Percentiles rank a stretch among this genome's conserved stretches.
Conservation (phyloP, 495 filamentous ascomycete species). For the Amorphotheca resinae region DNA sequence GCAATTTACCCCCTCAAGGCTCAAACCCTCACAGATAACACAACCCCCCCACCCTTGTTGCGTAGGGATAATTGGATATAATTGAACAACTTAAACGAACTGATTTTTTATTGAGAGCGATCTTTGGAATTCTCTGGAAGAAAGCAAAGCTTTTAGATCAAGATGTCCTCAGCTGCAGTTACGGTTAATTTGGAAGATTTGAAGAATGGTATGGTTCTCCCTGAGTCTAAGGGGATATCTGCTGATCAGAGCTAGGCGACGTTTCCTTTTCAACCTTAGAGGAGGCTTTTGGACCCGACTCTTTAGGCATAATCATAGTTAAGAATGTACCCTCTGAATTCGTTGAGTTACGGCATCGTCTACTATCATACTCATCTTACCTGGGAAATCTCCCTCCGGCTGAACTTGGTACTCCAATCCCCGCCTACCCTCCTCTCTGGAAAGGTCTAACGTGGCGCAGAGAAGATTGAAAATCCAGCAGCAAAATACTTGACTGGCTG, state of each 20-base stretch:
- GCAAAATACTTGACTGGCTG: conserved; percentile 54
- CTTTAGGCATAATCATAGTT: conserved; percentile 86
- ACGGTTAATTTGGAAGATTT: conserved; percentile 40
- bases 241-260: conserved; percentile 36
- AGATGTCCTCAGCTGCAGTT: conserved; percentile 36
- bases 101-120: too few species aligned
- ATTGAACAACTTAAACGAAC: too few species aligned
- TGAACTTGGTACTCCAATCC: conserved; percentile 49
- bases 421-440: background rate
- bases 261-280: conserved; percentile 64
- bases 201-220: conserved; percentile 29
- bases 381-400: conserved; percentile 67
- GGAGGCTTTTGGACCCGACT: conserved; percentile 81
- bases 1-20: too few species aligned
- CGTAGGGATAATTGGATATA: too few species aligned
- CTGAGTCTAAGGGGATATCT: background rate
- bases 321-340: conserved; percentile 69
- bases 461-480: conserved; percentile 49
- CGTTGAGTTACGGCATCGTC: conserved; percentile 47
- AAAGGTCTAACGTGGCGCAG: conserved; percentile 21
- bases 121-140: too few species aligned
- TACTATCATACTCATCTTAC: conserved; percentile 80
- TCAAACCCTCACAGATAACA: too few species aligned
- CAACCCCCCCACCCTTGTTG: too few species aligned
- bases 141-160: background rate